Base-by-base conservation (phyloP, 805 yeast genomes). In the Candida quercuum region DNA sequence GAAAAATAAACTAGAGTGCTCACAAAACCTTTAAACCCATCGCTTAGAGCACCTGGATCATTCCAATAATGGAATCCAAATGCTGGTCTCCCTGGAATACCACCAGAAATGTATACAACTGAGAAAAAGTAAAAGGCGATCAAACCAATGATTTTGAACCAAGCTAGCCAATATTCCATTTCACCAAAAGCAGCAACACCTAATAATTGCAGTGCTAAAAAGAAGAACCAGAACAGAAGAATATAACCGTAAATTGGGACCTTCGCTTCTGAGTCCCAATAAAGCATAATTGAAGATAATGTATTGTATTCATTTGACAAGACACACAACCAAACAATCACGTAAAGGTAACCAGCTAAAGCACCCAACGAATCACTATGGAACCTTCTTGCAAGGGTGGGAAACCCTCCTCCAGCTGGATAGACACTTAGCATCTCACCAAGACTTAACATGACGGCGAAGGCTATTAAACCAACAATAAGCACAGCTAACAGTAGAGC, bases 1-100 rank as follows among this genome's bases (percentile, higher is more conserved):
- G 84, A 81, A 20, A 88, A 84, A 40, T 74, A 74, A 41, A 82
- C 73, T 50, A 82, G 68, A 3, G 86, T 79, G 26, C 69, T 67
- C 0, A 76, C 82, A 35, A 78, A 64, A 25, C 78, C 73, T 46
- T 70, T 71, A 54, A 74, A 73, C 0, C 78, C 79, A 46, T 61
- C 49, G 11, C 60, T 60, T 36, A 72, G 60, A 2, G 49, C 45
- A 17, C 54, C 53, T 6, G 67, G 67, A 29, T 49, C 48, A 16
- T 57, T 47, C 41, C 57, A 52, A 34, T 52, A 61, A 47, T 30
- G 60, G 54, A 47, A 62, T 39, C 57, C 57, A 42, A 52, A 48
- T 12, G 59, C 66, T 9, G 64, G 64, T 30, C 55, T 49, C 30
- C 51, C 51, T 22, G 53, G 52, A 23, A 62, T 50, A 25, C 69